Percentiles rank a stretch among this genome's conserved stretches.
phyloP scores from a whole-genome alignment of 2,329 filamentous ascomycete species.

The Botryotinia calthae region DNA sequence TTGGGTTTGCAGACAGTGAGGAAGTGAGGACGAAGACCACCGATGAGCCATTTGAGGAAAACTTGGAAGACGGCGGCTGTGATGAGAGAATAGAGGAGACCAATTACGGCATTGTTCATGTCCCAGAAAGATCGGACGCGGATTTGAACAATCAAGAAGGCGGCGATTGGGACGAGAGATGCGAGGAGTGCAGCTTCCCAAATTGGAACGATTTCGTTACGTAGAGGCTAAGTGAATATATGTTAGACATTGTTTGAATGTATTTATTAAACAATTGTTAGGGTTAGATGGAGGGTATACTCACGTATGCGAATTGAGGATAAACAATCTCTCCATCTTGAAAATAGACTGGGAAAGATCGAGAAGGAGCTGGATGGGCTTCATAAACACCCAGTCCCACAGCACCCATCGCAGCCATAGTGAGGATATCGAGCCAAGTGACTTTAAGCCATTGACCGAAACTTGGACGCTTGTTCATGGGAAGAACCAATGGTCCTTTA shows the following conservation, averaged over 20 bases:
- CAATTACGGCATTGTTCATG: constrained; percentile 67
- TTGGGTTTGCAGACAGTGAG: constrained; percentile 66
- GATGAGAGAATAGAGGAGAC: constrained; percentile 68
- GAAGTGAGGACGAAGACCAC: constrained; percentile 70
- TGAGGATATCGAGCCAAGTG: constrained; percentile 65
- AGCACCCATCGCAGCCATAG: constrained; percentile 64
- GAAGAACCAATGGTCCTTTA: constrained; percentile 29
- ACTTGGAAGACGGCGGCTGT: constrained; percentile 70
- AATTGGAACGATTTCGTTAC: constrained; percentile 69
- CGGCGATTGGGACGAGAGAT: constrained; percentile 60
- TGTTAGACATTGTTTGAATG: neutral
- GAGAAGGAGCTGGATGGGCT: constrained; percentile 61
- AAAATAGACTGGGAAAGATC: constrained; percentile 69
- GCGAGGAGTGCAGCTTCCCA: constrained; percentile 67
- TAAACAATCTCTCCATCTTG: constrained; percentile 65
- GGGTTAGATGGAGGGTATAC: constrained; percentile 41
- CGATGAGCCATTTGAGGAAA: constrained; percentile 73
- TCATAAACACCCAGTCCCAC: constrained; percentile 66
- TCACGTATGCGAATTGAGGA: constrained; percentile 63
- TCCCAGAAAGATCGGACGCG: constrained; percentile 68
- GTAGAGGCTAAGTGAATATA: constrained; percentile 44
- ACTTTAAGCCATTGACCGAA: constrained; percentile 70
- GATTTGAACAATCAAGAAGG: constrained; percentile 66
- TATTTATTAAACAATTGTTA: neutral
- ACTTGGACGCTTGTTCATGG: constrained; percentile 52